Base-by-base conservation (phyloP, 768 basidiomycete species). In the Leccinum disarticulatum region DNA sequence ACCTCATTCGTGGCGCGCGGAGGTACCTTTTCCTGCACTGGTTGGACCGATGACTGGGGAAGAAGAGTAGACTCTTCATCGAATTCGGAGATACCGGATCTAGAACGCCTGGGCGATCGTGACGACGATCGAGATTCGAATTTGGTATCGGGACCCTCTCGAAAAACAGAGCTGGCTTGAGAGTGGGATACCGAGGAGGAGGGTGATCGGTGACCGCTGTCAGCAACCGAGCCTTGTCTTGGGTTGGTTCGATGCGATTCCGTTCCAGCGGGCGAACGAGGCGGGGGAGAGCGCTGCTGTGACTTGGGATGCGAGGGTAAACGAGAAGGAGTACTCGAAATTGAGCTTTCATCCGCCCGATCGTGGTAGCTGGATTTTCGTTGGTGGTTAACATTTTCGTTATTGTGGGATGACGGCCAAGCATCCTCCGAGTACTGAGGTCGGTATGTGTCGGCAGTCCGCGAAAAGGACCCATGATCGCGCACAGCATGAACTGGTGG, bases 361-460 rank as follows among this genome's bases (percentile, higher is more conserved):
- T 75, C 74, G 51, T 64, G n/a, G 10, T 52, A n/a, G 11, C 54
- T 50, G 36, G 70, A 54, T 55, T 62, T 64, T 59, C 66, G 63
- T 52, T 55, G 66, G 30, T 58, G 55, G 64, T 67, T 54, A 66
- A 70, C 33, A 69, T 75, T 73, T 52, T 73, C 72, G 48, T 73
- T 65, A 33, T 70, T 67, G 51, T 74, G 64, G 58, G 67, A 58
- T 25, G 70, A 56, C 22, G 59, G n/a, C 70, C 77, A 66, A 48
- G 74, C 59, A 28, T 76, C 73, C 57, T 73, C 74, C 31, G 74
- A 60, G 59, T 81, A 80, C 41, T 66, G 68, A 25, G 84, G 85
- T 57, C 85, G 76, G 64, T 88, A 86, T 7, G 77, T 79, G 67
- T 88, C 80, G 52, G 70, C 70, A 71, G 77, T 54, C 64, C 68